Percentiles rank a stretch among this genome's conserved stretches.
phyloP scores from a whole-genome alignment of 1,139 yeast species.

The Saccharomyces uvarum region DNA sequence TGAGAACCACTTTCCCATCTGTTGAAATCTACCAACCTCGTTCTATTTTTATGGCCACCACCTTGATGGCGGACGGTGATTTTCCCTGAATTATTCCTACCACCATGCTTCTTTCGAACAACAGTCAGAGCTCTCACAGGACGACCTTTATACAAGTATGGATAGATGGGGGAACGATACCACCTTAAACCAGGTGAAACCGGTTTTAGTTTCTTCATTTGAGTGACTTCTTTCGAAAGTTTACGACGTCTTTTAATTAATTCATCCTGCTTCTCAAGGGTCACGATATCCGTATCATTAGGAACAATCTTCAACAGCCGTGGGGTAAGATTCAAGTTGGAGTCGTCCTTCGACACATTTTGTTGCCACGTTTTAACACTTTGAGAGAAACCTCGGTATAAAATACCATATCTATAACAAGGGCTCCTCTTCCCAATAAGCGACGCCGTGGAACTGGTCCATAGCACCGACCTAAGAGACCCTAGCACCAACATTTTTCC shows the following conservation, averaged over 20 bases:
- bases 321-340: constrained; percentile 11
- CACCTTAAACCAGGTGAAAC: constrained; percentile 85
- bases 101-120: constrained; percentile 68
- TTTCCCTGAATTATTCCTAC: constrained; percentile 83
- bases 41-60: constrained; percentile 90
- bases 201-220: constrained; percentile 69
- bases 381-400: background rate
- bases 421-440: background rate
- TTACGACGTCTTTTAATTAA: constrained; percentile 65
- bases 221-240: constrained; percentile 60
- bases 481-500: background rate
- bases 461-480: background rate
- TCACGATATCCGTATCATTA: constrained; percentile 46
- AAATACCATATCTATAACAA: background rate
- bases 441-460: background rate
- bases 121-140: constrained; percentile 73
- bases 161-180: constrained; percentile 81
- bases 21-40: constrained; percentile 71
- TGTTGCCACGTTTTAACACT: background rate
- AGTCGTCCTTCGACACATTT: background rate
- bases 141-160: constrained; percentile 77
- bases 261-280: constrained; percentile 72
- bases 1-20: constrained; percentile 66
- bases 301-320: constrained; percentile 35
- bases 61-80: constrained; percentile 93